These are phyloP conservation scores for Echites panduratus DNA, from an alignment of 257 asterid species.

Conservation along the genomic window DNA sequence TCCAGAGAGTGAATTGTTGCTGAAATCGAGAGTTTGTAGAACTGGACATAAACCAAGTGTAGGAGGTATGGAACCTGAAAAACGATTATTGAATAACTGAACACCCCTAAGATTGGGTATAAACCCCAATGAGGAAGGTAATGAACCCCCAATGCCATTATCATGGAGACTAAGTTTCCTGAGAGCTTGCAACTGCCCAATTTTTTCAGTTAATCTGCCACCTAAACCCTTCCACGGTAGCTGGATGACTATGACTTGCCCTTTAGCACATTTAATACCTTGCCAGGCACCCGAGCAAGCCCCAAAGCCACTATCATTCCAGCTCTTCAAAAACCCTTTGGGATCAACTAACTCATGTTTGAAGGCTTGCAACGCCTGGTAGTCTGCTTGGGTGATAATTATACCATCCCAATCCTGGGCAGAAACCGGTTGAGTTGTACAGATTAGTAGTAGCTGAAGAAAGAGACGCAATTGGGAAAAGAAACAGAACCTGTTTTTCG, in stretches of 20 bases:
- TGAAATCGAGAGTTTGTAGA: constrained; percentile 77
- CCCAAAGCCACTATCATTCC: constrained; percentile 82
- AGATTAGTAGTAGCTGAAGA: constrained; percentile 19
- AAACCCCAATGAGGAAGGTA: constrained; percentile 69
- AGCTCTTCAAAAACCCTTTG: constrained; percentile 69
- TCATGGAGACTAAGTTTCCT: constrained; percentile 90
- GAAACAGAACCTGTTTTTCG: constrained; percentile 9
- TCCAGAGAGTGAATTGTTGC: constrained; percentile 66
- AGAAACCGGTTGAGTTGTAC: constrained; percentile 27
- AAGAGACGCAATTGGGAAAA: constrained; percentile 22
- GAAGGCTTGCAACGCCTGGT: constrained; percentile 76
- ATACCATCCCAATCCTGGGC: constrained; percentile 73
- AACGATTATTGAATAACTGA: constrained; percentile 70
- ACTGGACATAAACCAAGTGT: constrained; percentile 64
- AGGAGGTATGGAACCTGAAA: constrained; percentile 75
- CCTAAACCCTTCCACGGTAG: constrained; percentile 87
- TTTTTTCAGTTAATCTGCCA: constrained; percentile 65
- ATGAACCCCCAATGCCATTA: constrained; percentile 60
- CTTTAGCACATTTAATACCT: constrained; percentile 91
- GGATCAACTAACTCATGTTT: constrained; percentile 75
- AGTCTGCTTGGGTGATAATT: constrained; percentile 67
- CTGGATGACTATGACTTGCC: constrained; percentile 89
- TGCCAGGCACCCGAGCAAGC: constrained; percentile 91
- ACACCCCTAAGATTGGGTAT: constrained; percentile 81
- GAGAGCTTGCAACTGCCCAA: constrained; percentile 77